phyloP scores from a whole-genome alignment of 352 stramenopile species.

The Globisporangium canariense region DNA sequence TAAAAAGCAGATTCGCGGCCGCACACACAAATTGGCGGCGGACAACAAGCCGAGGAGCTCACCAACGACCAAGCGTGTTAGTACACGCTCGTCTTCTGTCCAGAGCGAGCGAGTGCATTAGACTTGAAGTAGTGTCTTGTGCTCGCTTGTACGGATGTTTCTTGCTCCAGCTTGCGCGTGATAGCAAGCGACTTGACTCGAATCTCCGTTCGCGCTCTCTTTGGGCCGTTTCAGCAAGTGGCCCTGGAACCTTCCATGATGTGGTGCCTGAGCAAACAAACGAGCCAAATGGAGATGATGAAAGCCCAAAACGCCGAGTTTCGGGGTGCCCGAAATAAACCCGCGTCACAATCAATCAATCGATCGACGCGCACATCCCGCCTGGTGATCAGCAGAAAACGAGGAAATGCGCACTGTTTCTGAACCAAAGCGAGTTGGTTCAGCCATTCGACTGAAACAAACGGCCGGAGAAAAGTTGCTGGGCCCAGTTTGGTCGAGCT shows the following conservation, averaged over 20 bases:
- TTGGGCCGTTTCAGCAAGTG: background rate
- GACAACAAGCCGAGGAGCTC: too few relatives aligned
- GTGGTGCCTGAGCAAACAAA: background rate
- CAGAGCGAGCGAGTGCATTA: too few relatives aligned
- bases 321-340: slow-evolving; percentile 15
- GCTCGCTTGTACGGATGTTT: background rate
- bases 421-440: slow-evolving; percentile 1
- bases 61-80: too few relatives aligned
- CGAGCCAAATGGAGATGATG: slow-evolving; percentile 5
- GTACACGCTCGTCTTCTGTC: too few relatives aligned
- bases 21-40: too few relatives aligned
- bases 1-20: background rate
- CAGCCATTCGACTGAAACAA: slow-evolving; percentile 4
- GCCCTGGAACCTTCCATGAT: background rate
- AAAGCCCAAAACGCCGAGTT: slow-evolving; percentile 7
- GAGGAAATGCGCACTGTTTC: background rate
- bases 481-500: background rate
- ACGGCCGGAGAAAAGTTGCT: background rate
- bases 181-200: background rate
- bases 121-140: background rate
- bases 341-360: background rate
- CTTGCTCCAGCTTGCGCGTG: background rate
- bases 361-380: slow-evolving; percentile 4
- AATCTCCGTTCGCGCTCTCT: slow-evolving; percentile 3
- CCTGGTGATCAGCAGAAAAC: background rate